Evolutionary conservation across 139 green algal genomes (phyloP).

Genomic region (Chlamydomonas schloesseri): DNA sequence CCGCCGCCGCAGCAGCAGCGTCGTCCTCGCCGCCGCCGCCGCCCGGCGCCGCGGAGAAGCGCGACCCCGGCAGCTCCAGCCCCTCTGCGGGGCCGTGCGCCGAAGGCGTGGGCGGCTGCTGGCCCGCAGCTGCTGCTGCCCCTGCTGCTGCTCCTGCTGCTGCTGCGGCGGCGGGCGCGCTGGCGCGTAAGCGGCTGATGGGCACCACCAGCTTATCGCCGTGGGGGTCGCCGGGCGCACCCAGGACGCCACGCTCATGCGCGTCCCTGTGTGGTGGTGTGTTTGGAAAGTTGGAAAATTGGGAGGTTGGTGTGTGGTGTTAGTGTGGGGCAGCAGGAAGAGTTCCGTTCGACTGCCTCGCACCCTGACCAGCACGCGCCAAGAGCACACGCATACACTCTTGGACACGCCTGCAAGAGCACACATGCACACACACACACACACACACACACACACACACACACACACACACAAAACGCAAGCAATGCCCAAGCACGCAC

Average conservation of each 20-base stretch:
- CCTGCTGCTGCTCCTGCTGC: neutral
- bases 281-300: neutral
- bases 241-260: conserved; percentile 23
- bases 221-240: conserved; percentile 7
- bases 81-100: neutral
- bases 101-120: neutral
- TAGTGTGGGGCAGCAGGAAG: too few relatives aligned
- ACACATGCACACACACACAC: too few relatives aligned
- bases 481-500: neutral
- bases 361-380: too few relatives aligned
- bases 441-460: neutral
- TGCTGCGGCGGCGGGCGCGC: neutral
- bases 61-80: neutral
- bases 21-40: neutral
- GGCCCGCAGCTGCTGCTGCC: neutral
- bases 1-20: neutral
- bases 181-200: neutral
- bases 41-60: neutral
- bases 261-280: conserved; percentile 11
- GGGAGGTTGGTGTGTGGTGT: neutral
- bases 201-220: conserved; percentile 38
- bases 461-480: neutral
- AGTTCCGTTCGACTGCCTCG: too few relatives aligned
- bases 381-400: too few relatives aligned
- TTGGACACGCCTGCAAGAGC: too few relatives aligned